Base-by-base conservation (phyloP, 2,329 filamentous ascomycete species). In the Teratosphaeriaceae sp. region DNA sequence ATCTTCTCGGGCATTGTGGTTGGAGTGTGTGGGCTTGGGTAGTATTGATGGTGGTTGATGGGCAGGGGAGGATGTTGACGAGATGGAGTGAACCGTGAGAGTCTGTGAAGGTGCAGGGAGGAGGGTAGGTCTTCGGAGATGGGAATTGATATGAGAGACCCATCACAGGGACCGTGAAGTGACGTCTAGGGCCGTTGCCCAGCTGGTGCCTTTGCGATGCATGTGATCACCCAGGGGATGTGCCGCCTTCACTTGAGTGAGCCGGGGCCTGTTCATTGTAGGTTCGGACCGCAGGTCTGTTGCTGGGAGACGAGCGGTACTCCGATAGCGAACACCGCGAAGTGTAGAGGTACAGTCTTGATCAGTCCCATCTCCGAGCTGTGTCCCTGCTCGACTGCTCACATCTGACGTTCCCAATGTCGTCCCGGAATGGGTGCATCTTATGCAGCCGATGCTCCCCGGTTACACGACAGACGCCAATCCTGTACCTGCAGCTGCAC, bases 1-100 rank as follows among this genome's bases (percentile, higher is more conserved):
- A 65, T 61, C 0, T 56, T 47, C 15, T 34, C 45, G 20, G 15
- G 29, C 36, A 30, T 31, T 15, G 15, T 29, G 26, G n/a, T 5
- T 12, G 11, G n/a, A n/a, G n/a, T n/a, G 26, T 41, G 18, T 34
- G 38, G 7, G n/a, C n/a, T n/a, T n/a, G 22, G 19, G 26, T 21
- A 13, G 12, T 21, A 9, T 11, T 22, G 26, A 15, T 15, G 27
- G n/a, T 23, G 38, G 7, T 33, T 15, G 20, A 7, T 16, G 38
- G 12, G 37, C 18, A 20, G 3, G 31, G 31, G n/a, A n/a, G 23
- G 52, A 50, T 23, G 35, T 38, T 18, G n/a, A 5, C n/a, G 22
- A 23, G 18, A 23, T 5, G 35, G 22, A 3, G 19, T 4, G 15
- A 5, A 12, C n/a, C 9, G 37, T 27, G 37, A 39, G 26, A 30